phyloP scores from a whole-genome alignment of 2,329 filamentous ascomycete species.

The Phialocephala sp. region DNA sequence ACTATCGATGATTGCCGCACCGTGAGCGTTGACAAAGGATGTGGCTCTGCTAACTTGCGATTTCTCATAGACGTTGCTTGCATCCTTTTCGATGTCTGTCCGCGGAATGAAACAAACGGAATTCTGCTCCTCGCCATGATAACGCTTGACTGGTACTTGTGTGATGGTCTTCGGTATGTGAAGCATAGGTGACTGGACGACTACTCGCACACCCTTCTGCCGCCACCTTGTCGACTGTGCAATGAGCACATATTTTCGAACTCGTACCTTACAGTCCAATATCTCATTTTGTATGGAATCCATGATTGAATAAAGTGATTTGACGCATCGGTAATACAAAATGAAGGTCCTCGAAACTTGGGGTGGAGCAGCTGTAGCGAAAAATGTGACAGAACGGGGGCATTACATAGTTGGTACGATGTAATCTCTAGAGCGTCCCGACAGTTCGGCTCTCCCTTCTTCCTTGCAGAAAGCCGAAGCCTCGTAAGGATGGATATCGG shows the following conservation, averaged over 20 bases:
- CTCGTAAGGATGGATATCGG: neutral
- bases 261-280: constrained; percentile 26
- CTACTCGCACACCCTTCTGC: constrained; percentile 26
- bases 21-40: constrained; percentile 29
- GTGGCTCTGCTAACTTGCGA: constrained; percentile 19
- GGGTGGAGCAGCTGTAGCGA: too few relatives aligned
- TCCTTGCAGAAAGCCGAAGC: constrained; percentile 4
- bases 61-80: constrained; percentile 26
- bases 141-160: constrained; percentile 32
- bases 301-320: neutral
- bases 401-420: too few relatives aligned
- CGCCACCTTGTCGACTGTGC: constrained; percentile 32
- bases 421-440: too few relatives aligned
- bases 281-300: neutral
- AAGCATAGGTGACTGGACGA: constrained; percentile 35
- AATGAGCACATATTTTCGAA: constrained; percentile 35
- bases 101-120: constrained; percentile 32
- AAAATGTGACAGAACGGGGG: too few relatives aligned
- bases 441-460: neutral
- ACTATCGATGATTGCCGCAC: constrained; percentile 30
- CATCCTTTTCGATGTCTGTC: constrained; percentile 36
- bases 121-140: constrained; percentile 31
- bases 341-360: neutral
- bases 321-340: neutral
- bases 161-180: constrained; percentile 20